Evolutionary conservation across 495 filamentous ascomycete species (phyloP).

Genomic region (Talaromyces adpressus): DNA sequence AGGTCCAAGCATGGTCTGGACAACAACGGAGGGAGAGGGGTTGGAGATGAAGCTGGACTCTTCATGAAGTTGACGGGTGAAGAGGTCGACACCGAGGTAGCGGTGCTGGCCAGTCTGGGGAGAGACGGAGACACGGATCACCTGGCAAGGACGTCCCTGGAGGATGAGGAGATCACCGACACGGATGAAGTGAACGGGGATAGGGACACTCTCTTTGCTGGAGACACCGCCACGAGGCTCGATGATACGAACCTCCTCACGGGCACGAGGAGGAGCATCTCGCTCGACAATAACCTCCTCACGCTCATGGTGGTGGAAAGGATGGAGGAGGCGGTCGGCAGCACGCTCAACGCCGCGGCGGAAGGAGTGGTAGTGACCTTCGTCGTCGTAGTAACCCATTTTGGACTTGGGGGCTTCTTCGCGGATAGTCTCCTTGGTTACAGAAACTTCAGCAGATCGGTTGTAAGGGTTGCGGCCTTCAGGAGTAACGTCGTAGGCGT

Average conservation of each 20-base stretch:
- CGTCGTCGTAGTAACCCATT: constrained; percentile 99
- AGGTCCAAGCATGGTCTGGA: constrained; percentile 98
- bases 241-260: constrained; percentile 45
- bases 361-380: constrained; percentile 93
- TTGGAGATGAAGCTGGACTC: constrained; percentile 97
- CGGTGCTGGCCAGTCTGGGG: constrained; percentile 97
- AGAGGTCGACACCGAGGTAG: constrained; percentile 98
- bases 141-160: constrained; percentile 98
- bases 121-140: constrained; percentile 98
- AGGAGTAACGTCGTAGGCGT: constrained; percentile 14
- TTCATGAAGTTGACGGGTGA: constrained; percentile 99
- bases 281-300: constrained; percentile 52
- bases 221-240: constrained; percentile 41
- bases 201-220: constrained; percentile 82
- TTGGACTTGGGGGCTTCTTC: constrained; percentile 51
- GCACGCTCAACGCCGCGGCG: constrained; percentile 78
- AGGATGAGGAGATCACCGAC: constrained; percentile 98
- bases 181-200: constrained; percentile 98
- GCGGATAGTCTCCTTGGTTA: constrained; percentile 38
- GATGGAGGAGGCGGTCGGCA: constrained; percentile 73
- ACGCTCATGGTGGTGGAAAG: constrained; percentile 51
- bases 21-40: constrained; percentile 89
- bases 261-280: constrained; percentile 32
- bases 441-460: constrained; percentile 37
- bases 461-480: constrained; percentile 21